phyloP scores from a whole-genome alignment of 2,329 filamentous ascomycete genomes.

The Ceratocystiopsis sp. region DNA sequence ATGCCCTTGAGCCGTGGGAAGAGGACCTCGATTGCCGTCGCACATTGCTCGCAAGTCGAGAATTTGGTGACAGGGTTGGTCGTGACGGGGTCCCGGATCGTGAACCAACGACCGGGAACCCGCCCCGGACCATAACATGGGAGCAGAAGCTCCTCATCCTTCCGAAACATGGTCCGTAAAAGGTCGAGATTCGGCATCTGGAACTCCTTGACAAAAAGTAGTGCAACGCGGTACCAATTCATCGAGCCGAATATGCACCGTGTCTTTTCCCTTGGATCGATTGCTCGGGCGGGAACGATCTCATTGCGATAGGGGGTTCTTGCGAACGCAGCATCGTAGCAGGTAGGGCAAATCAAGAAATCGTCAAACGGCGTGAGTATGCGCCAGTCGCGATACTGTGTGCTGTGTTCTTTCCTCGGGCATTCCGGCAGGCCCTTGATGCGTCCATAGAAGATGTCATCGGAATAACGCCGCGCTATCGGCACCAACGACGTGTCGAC shows the following conservation, averaged over 20 bases:
- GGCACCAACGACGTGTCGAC: slow-evolving; percentile 10
- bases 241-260: slow-evolving; percentile 63
- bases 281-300: slow-evolving; percentile 45
- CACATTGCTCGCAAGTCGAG: slow-evolving; percentile 57
- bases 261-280: slow-evolving; percentile 38
- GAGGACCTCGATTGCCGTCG: slow-evolving; percentile 52
- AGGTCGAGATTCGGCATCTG: slow-evolving; percentile 47
- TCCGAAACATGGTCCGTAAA: slow-evolving; percentile 48
- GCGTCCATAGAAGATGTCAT: slow-evolving; percentile 28
- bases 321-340: slow-evolving; percentile 53
- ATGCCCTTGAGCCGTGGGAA: slow-evolving; percentile 55
- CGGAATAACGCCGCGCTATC: slow-evolving; percentile 33
- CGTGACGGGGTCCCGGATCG: slow-evolving; percentile 51
- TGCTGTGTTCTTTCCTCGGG: slow-evolving; percentile 43
- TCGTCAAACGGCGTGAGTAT: slow-evolving; percentile 46
- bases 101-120: slow-evolving; percentile 53
- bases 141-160: slow-evolving; percentile 35
- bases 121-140: slow-evolving; percentile 41
- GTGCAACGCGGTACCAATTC: slow-evolving; percentile 73
- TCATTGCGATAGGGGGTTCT: slow-evolving; percentile 48
- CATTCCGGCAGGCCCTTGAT: slow-evolving; percentile 46
- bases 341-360: slow-evolving; percentile 71
- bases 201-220: slow-evolving; percentile 61
- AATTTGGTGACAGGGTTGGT: slow-evolving; percentile 52
- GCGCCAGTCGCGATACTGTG: slow-evolving; percentile 55